A percentile compares a stretch with the other conserved stretches of the same genome.
phyloP scores from a whole-genome alignment of 2,329 filamentous ascomycete genomes.

The Cladobotryum protrusum region DNA sequence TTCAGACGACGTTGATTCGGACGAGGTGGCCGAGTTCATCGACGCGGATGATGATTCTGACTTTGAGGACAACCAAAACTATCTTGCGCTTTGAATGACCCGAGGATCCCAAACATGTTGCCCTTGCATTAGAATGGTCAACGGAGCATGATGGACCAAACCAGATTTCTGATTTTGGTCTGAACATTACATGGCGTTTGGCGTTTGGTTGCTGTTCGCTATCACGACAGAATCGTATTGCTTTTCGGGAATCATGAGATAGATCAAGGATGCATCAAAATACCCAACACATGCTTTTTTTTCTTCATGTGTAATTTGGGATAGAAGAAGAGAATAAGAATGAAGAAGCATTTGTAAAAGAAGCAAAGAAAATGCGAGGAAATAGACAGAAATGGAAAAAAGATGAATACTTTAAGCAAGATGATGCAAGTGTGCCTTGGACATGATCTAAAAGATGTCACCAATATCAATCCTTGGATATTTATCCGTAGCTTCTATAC shows the following conservation, averaged over 20 bases:
- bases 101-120: not conserved
- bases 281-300: constrained; percentile 5
- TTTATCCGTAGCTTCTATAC: no score
- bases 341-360: constrained; percentile 10
- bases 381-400: not conserved
- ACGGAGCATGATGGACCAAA: not conserved
- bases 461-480: no score
- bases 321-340: constrained; percentile 4
- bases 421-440: no score
- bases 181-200: not conserved
- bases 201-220: not conserved
- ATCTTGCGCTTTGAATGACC: constrained; percentile 37
- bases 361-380: constrained; percentile 12
- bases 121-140: not conserved
- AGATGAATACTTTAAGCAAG: no score
- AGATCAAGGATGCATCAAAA: constrained; percentile 2
- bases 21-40: constrained; percentile 63
- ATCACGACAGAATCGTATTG: not conserved
- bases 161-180: not conserved
- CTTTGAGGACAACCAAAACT: constrained; percentile 54
- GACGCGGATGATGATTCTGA: constrained; percentile 50
- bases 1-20: constrained; percentile 75
- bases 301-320: not conserved
- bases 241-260: not conserved
- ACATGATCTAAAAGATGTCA: no score